phyloP scores from a whole-genome alignment of 192 early-diverging fungal genomes.

The Ramicandelaber brevisporus region DNA sequence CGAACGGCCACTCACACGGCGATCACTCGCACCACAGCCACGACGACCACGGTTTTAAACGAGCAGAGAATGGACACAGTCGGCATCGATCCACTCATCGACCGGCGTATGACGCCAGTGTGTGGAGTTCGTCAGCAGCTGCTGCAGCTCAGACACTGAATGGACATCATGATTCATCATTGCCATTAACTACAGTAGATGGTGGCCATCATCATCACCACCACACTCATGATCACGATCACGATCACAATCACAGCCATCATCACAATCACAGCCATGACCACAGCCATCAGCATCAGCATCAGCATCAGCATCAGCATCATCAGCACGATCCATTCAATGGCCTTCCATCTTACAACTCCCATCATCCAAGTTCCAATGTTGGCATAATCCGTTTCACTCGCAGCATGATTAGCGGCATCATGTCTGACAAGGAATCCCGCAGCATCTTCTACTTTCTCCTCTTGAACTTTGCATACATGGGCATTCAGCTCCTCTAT shows the following conservation, averaged over 20 bases:
- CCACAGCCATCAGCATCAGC: too few species aligned
- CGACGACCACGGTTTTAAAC: too few species aligned
- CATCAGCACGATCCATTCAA: neutral
- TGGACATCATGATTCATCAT: too few species aligned
- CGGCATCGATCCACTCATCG: too few species aligned
- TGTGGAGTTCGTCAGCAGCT: too few species aligned
- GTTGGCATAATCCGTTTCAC: neutral
- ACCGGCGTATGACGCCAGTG: too few species aligned
- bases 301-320: too few species aligned
- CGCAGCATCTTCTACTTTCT: slow-evolving; percentile 87
- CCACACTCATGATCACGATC: slow-evolving; percentile 2
- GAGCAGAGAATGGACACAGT: too few species aligned
- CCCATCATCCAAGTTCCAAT: neutral
- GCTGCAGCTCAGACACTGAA: too few species aligned
- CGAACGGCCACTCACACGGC: too few species aligned
- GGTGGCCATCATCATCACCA: slow-evolving; percentile 5
- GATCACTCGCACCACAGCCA: too few species aligned
- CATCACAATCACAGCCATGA: slow-evolving; percentile 1
- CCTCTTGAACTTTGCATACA: slow-evolving; percentile 75
- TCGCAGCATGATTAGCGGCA: slow-evolving; percentile 4
- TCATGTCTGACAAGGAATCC: slow-evolving; percentile 28
- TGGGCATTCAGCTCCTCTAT: slow-evolving; percentile 66
- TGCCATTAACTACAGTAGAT: too few species aligned
- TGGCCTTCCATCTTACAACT: neutral
- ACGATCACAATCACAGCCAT: neutral